These are phyloP conservation scores for Macaranga tanarius DNA, from an alignment of 441 rosid genomes.

Conservation along the genomic window DNA sequence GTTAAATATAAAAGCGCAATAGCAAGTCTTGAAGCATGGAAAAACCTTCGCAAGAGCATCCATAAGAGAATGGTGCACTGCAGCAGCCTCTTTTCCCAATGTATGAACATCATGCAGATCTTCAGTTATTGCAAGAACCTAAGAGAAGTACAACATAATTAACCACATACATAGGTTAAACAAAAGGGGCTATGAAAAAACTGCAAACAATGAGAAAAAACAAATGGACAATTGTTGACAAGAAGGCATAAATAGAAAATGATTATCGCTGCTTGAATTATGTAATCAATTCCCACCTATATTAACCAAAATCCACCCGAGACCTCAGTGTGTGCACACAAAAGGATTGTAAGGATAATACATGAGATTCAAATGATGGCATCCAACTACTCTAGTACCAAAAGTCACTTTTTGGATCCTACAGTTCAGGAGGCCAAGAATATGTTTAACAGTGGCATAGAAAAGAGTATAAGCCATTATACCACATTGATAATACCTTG, in stretches of 20 bases:
- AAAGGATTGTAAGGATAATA: neutral
- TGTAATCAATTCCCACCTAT: neutral
- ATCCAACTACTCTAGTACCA: neutral
- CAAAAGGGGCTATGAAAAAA: conserved; percentile 10
- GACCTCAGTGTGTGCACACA: neutral
- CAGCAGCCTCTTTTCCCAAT: conserved; percentile 88
- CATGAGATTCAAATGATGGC: neutral
- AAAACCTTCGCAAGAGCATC: conserved; percentile 83
- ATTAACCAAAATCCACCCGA: neutral
- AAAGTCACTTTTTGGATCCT: too few relatives aligned
- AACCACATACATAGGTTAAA: conserved; percentile 15
- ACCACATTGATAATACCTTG: conserved; percentile 2
- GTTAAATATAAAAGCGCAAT: conserved; percentile 10
- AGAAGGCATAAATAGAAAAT: neutral
- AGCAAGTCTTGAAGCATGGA: conserved; percentile 13
- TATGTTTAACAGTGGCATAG: neutral
- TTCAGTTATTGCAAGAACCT: conserved; percentile 92
- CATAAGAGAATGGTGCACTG: conserved; percentile 69
- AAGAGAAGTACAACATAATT: conserved; percentile 31
- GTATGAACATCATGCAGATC: conserved; percentile 90
- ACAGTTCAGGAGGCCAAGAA: neutral
- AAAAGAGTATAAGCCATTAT: neutral
- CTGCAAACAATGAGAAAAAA: neutral
- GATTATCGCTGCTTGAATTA: neutral
- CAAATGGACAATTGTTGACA: neutral